A percentile compares a stretch with the other conserved stretches of the same genome.
These are phyloP conservation scores for Diospyros lotus DNA, from an alignment of 148 eudicot genomes.

Conservation along the genomic window DNA sequence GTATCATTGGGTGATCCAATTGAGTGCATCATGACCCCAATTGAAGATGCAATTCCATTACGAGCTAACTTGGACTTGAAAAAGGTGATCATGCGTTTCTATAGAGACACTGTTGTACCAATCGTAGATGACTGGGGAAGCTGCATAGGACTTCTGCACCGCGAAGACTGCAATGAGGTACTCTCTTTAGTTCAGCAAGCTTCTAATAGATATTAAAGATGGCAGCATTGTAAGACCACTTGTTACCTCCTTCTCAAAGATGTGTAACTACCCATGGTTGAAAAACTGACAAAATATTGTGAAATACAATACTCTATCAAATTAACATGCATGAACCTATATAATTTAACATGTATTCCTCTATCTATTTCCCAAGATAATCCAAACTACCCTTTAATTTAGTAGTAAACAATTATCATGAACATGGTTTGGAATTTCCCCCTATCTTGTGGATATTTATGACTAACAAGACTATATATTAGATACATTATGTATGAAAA, in stretches of 20 bases:
- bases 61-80: slow-evolving; percentile 38
- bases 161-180: slow-evolving; percentile 64
- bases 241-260: not conserved
- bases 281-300: not conserved
- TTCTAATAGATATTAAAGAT: not conserved
- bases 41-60: slow-evolving; percentile 50
- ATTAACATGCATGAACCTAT: too few relatives aligned
- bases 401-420: too few relatives aligned
- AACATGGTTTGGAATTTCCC: too few relatives aligned
- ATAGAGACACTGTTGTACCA: slow-evolving; percentile 48
- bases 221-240: not conserved
- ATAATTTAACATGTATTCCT: not conserved
- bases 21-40: slow-evolving; percentile 59
- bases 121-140: slow-evolving; percentile 65
- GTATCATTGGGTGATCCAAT: slow-evolving; percentile 50
- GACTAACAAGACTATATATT: too few relatives aligned
- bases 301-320: too few relatives aligned
- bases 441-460: too few relatives aligned
- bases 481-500: too few relatives aligned
- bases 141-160: slow-evolving; percentile 60
- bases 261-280: not conserved
- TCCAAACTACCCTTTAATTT: not conserved
- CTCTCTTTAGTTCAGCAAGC: not conserved
- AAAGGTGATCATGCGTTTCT: slow-evolving; percentile 48
- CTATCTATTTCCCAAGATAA: not conserved